Percentiles rank a stretch among this genome's conserved stretches.
These are phyloP conservation scores for Xylariaceae sp. DNA, from an alignment of 2,329 filamentous ascomycete genomes.

Conservation along the genomic window DNA sequence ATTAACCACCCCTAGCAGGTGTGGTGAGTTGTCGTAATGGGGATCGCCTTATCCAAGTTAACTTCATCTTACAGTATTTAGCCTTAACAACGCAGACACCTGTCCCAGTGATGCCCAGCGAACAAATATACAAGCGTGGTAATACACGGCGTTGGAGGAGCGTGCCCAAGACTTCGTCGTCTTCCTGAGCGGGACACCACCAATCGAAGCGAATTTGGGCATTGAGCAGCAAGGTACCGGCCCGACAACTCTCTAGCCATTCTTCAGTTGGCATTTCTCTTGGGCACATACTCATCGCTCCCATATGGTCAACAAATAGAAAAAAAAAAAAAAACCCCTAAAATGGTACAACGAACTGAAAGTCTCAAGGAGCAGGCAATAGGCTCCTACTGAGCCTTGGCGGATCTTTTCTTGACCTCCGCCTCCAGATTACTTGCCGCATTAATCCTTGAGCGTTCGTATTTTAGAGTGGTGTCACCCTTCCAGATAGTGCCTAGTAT, in stretches of 20 bases:
- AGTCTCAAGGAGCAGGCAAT: not conserved
- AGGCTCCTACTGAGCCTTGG: conserved; percentile 27
- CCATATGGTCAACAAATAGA: conserved; percentile 12
- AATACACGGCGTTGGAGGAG: conserved; percentile 10
- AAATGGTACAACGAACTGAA: conserved; percentile 27
- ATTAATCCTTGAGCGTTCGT: conserved; percentile 40
- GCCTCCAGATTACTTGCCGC: conserved; percentile 40
- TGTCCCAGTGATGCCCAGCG: not conserved
- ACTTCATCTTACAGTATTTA: conserved; percentile 9
- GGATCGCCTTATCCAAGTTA: conserved; percentile 25
- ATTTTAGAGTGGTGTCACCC: conserved; percentile 51
- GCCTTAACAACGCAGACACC: conserved; percentile 1
- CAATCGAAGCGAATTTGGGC: conserved; percentile 14
- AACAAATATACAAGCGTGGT: conserved; percentile 20
- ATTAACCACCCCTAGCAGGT: conserved; percentile 22
- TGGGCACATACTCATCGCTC: conserved; percentile 16
- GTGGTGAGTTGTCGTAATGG: conserved; percentile 20
- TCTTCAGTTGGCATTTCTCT: conserved; percentile 16
- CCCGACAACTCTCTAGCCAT: conserved; percentile 13
- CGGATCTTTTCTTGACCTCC: conserved; percentile 42
- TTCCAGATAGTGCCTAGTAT: conserved; percentile 78
- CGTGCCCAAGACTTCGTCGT: conserved; percentile 2
- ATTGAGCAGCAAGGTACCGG: conserved; percentile 19
- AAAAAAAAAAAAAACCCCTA: conserved; percentile 23
- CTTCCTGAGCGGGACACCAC: conserved; percentile 10